Evolutionary conservation across 139 green algal genomes (phyloP).

Genomic region (Gonium pectorale): DNA sequence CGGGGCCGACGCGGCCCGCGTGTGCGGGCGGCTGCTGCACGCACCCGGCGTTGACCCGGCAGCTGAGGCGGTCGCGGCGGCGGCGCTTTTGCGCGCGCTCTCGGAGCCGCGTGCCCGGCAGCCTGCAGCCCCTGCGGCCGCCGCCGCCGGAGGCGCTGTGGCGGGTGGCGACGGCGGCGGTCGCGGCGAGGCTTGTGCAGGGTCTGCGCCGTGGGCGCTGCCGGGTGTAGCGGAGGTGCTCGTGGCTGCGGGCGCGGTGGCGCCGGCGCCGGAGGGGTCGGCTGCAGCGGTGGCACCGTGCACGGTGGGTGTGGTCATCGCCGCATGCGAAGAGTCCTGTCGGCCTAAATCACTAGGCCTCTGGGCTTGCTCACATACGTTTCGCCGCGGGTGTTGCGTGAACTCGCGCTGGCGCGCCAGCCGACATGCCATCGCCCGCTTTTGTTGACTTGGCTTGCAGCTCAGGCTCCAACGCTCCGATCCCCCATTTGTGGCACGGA

Average conservation of each 20-base stretch:
- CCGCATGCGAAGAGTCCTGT: too few species aligned
- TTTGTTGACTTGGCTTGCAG: too few species aligned
- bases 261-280: not conserved
- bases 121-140: not conserved
- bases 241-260: not conserved
- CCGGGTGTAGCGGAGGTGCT: not conserved
- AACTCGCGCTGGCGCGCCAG: too few species aligned
- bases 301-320: too few species aligned
- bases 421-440: too few species aligned
- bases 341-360: too few species aligned
- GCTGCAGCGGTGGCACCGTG: not conserved
- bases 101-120: not conserved
- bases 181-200: not conserved
- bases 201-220: too few species aligned
- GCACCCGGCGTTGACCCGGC: not conserved
- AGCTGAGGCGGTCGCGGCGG: slow-evolving; percentile 1
- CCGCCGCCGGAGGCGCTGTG: not conserved
- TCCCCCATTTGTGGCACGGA: too few species aligned
- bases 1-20: not conserved
- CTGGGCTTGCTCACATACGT: too few species aligned
- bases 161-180: not conserved
- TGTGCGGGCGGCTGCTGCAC: not conserved
- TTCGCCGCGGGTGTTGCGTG: too few species aligned
- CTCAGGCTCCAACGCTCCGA: too few species aligned
- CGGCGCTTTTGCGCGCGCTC: not conserved